Evolutionary conservation across 2,329 filamentous ascomycete genomes (phyloP).

Genomic region (Penicillium sp.): DNA sequence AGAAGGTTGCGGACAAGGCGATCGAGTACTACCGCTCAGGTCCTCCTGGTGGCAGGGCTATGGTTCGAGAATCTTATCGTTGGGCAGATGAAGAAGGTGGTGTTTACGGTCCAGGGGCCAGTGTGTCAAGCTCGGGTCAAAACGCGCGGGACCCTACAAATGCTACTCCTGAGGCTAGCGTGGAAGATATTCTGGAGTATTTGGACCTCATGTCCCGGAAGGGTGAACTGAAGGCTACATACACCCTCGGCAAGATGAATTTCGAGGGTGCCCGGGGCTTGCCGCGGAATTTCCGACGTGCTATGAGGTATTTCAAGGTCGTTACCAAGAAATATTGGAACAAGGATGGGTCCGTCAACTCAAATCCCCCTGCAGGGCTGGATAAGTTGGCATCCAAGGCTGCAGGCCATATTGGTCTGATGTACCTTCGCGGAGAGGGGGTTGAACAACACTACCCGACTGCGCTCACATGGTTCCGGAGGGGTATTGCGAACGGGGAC

Average conservation of each 20-base stretch:
- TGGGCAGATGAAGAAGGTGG: constrained; percentile 89
- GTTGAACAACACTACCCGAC: constrained; percentile 73
- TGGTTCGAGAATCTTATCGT: constrained; percentile 74
- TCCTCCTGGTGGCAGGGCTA: constrained; percentile 78
- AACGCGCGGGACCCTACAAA: constrained; percentile 74
- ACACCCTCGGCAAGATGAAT: constrained; percentile 79
- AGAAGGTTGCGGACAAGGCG: constrained; percentile 87
- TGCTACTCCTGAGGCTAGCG: constrained; percentile 77
- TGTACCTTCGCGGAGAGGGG: constrained; percentile 86
- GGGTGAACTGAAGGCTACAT: constrained; percentile 82
- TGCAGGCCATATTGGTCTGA: constrained; percentile 81
- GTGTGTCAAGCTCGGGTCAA: constrained; percentile 78
- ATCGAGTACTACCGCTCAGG: constrained; percentile 84
- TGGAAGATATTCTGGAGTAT: constrained; percentile 94
- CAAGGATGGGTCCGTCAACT: constrained; percentile 69
- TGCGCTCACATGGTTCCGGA: constrained; percentile 78
- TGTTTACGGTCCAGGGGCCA: constrained; percentile 93
- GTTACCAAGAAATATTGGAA: constrained; percentile 81
- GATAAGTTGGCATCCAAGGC: constrained; percentile 80
- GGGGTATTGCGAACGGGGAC: constrained; percentile 72
- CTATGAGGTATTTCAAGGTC: constrained; percentile 76
- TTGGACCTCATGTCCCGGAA: constrained; percentile 86
- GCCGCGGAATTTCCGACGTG: constrained; percentile 67
- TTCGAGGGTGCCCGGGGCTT: constrained; percentile 81
- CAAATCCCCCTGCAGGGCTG: constrained; percentile 65